These are phyloP conservation scores for Trichoderma erinaceum DNA, from an alignment of 495 filamentous ascomycete species.

Conservation along the genomic window DNA sequence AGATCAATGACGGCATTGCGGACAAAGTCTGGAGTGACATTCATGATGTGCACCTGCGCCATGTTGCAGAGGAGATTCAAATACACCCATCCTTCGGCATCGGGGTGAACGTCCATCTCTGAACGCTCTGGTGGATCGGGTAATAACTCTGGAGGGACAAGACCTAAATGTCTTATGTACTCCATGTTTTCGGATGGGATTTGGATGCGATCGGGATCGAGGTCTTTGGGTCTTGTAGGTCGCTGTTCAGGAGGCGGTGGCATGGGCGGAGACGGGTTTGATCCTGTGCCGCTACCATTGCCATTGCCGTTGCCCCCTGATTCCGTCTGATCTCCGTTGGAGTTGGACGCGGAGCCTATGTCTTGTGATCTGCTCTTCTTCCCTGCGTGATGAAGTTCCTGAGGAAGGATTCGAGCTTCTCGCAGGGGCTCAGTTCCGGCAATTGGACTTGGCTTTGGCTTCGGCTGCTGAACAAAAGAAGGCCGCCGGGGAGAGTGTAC, in stretches of 20 bases:
- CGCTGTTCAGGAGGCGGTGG: slow-evolving; percentile 51
- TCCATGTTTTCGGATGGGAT: slow-evolving; percentile 65
- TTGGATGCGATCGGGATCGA: slow-evolving; percentile 63
- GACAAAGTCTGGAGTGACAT: slow-evolving; percentile 68
- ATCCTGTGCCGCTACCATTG: slow-evolving; percentile 25
- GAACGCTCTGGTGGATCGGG: slow-evolving; percentile 10
- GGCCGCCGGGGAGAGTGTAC: slow-evolving; percentile 23
- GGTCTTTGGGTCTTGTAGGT: slow-evolving; percentile 63
- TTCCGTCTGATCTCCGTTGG: slow-evolving; percentile 35
- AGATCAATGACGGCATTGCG: slow-evolving; percentile 57
- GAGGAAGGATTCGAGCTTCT: slow-evolving; percentile 35
- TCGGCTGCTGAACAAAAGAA: slow-evolving; percentile 21
- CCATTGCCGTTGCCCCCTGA: slow-evolving; percentile 29
- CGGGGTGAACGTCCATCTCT: slow-evolving; percentile 40
- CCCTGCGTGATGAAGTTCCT: slow-evolving; percentile 18
- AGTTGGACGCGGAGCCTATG: slow-evolving; percentile 33
- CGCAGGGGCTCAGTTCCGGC: slow-evolving; percentile 25
- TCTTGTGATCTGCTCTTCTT: slow-evolving; percentile 34
- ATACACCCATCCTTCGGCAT: slow-evolving; percentile 67
- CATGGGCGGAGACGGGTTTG: slow-evolving; percentile 37
- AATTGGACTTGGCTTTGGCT: slow-evolving; percentile 15
- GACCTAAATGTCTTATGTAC: slow-evolving; percentile 65
- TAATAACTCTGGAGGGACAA: slow-evolving; percentile 44
- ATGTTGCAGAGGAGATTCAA: slow-evolving; percentile 76
- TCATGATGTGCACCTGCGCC: slow-evolving; percentile 73